These are phyloP conservation scores for Carex kokanica DNA, from an alignment of 176 grass and related monocot species.

Conservation along the genomic window DNA sequence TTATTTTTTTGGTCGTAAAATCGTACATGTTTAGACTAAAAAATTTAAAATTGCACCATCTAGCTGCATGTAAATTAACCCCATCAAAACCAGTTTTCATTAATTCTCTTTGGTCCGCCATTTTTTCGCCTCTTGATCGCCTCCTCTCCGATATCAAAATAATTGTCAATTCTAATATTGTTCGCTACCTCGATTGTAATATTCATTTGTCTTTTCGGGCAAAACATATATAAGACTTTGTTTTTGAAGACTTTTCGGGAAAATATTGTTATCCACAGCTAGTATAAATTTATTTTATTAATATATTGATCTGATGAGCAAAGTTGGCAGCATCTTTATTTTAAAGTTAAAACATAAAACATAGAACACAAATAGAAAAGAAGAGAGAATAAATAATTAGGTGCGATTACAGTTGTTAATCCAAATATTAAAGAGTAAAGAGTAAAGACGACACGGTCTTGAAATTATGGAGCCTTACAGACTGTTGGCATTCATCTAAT, in stretches of 20 bases:
- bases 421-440: neutral
- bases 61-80: too few relatives aligned
- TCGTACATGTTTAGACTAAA: too few relatives aligned
- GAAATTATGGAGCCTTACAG: neutral
- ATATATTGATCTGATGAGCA: neutral
- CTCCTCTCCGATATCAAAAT: too few relatives aligned
- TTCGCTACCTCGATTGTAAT: neutral
- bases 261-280: neutral
- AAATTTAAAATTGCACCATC: too few relatives aligned
- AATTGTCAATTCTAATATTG: too few relatives aligned
- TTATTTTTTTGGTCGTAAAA: too few relatives aligned
- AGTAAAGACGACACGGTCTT: neutral
- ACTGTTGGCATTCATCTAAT: neutral
- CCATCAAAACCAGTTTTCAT: too few relatives aligned
- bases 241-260: neutral
- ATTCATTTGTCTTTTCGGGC: neutral
- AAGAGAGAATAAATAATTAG: conserved; percentile 7
- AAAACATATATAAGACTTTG: too few relatives aligned
- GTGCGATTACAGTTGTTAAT: conserved; percentile 18
- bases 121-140: too few relatives aligned
- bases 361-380: neutral
- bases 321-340: neutral
- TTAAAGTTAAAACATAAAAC: too few relatives aligned
- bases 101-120: too few relatives aligned
- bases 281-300: neutral